Percentiles rank a stretch among this genome's conserved stretches.
Evolutionary conservation across 2,329 filamentous ascomycete species (phyloP).

Genomic region (Rugonectria rugulosa): DNA sequence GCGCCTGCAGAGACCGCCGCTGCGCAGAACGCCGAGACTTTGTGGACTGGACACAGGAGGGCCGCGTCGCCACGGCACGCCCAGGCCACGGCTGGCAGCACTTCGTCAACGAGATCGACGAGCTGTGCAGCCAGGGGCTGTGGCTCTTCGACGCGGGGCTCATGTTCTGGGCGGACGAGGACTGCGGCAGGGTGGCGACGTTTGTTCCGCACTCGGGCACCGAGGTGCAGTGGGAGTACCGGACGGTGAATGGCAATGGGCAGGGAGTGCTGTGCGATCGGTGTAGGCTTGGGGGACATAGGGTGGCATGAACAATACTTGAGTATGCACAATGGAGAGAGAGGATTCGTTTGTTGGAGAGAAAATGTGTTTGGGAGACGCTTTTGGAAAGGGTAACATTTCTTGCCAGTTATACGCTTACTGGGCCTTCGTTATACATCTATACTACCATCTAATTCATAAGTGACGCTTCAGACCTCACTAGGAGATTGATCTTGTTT

Average conservation of each 20-base stretch:
- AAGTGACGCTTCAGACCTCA: too few relatives aligned
- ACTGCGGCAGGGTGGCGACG: background rate
- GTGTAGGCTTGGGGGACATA: background rate
- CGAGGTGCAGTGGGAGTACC: slow-evolving; percentile 16
- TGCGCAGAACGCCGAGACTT: slow-evolving; percentile 14
- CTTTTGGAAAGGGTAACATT: too few relatives aligned
- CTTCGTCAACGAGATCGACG: slow-evolving; percentile 10
- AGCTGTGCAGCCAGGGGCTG: slow-evolving; percentile 9
- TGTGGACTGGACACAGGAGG: background rate
- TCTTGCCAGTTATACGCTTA: too few relatives aligned
- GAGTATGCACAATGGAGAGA: background rate
- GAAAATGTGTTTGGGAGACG: background rate
- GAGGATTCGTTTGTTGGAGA: background rate
- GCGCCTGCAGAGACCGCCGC: slow-evolving; percentile 17
- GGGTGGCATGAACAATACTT: background rate
- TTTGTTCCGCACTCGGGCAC: slow-evolving; percentile 12
- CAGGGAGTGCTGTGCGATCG: slow-evolving; percentile 19
- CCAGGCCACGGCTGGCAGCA: slow-evolving; percentile 21
- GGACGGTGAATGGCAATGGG: slow-evolving; percentile 5
- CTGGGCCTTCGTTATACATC: too few relatives aligned
- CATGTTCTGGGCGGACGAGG: slow-evolving; percentile 15
- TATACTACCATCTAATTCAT: too few relatives aligned
- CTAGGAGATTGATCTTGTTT: too few relatives aligned
- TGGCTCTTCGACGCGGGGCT: slow-evolving; percentile 4
- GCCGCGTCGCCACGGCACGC: background rate